Conservation (phyloP, 2,329 filamentous ascomycete genomes). For the Penicillium oxalicum region DNA sequence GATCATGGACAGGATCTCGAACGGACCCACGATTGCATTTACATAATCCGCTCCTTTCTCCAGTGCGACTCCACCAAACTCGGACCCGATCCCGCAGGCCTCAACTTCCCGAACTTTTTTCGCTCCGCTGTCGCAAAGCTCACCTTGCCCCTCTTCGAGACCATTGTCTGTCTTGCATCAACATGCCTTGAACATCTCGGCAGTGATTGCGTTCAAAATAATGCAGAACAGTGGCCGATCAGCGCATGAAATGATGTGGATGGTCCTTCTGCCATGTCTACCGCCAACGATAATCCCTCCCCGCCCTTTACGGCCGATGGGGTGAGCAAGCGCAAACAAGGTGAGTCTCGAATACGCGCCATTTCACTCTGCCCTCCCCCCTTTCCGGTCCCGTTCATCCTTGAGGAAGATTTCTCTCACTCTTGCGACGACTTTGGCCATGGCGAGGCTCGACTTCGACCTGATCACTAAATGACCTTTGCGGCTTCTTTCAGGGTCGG, state of each 20-base stretch:
- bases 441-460: too few relatives aligned
- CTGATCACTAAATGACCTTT: constrained; percentile 1
- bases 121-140: constrained; percentile 15
- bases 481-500: constrained; percentile 28
- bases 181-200: constrained; percentile 16
- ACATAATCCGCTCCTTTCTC: constrained; percentile 20
- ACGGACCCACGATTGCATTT: constrained; percentile 3
- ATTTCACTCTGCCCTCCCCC: neutral
- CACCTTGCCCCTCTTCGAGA: constrained; percentile 13
- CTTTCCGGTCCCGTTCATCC: neutral
- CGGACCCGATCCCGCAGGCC: constrained; percentile 21
- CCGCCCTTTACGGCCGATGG: constrained; percentile 29
- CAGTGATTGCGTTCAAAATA: constrained; percentile 8
- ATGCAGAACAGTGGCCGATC: constrained; percentile 21
- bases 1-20: too few relatives aligned
- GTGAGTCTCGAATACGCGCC: constrained; percentile 16
- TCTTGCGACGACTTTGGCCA: neutral
- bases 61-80: constrained; percentile 18
- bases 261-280: constrained; percentile 32
- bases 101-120: constrained; percentile 23
- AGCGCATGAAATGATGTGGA: constrained; percentile 22
- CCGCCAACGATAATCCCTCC: constrained; percentile 30
- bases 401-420: neutral
- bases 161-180: constrained; percentile 10
- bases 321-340: constrained; percentile 37